A percentile compares a stretch with the other conserved stretches of the same genome.
phyloP scores from a whole-genome alignment of 2,329 filamentous ascomycete species.

The Fusarium tanahbumbuense region DNA sequence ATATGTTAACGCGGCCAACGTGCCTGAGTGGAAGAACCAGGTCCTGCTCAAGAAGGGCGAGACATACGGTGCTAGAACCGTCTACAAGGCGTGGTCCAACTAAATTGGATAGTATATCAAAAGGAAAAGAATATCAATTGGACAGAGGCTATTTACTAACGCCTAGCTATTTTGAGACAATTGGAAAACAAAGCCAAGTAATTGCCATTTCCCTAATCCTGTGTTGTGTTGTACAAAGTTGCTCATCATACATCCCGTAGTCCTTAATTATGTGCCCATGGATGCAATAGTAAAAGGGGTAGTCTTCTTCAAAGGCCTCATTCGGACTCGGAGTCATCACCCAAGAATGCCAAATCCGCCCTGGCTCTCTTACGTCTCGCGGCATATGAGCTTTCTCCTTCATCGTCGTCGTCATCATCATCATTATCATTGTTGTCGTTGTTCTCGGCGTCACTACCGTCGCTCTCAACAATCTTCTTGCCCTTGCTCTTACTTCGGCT shows the following conservation, averaged over 20 bases:
- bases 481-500: constrained; percentile 54
- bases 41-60: constrained; percentile 86
- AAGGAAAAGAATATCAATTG: constrained; percentile 16
- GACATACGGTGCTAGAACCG: constrained; percentile 81
- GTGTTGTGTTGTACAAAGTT: constrained; percentile 31
- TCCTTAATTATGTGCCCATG: constrained; percentile 11
- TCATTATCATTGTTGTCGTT: constrained; percentile 39
- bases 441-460: constrained; percentile 44
- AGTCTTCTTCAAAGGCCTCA: constrained; percentile 38
- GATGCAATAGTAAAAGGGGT: constrained; percentile 5
- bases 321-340: constrained; percentile 75
- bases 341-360: constrained; percentile 73
- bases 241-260: constrained; percentile 30
- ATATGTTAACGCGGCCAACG: constrained; percentile 89
- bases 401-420: constrained; percentile 44
- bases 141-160: constrained; percentile 20
- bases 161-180: constrained; percentile 27
- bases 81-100: constrained; percentile 88
- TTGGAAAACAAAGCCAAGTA: constrained; percentile 10
- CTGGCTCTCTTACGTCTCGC: constrained; percentile 61
- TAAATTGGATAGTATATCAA: constrained; percentile 45
- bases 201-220: constrained; percentile 1
- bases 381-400: constrained; percentile 52
- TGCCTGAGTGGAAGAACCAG: constrained; percentile 81
- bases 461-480: constrained; percentile 49